A percentile compares a stretch with the other conserved stretches of the same genome.
Evolutionary conservation across 202 grass and related monocot genomes (phyloP).

Genomic region (Zizania palustris): DNA sequence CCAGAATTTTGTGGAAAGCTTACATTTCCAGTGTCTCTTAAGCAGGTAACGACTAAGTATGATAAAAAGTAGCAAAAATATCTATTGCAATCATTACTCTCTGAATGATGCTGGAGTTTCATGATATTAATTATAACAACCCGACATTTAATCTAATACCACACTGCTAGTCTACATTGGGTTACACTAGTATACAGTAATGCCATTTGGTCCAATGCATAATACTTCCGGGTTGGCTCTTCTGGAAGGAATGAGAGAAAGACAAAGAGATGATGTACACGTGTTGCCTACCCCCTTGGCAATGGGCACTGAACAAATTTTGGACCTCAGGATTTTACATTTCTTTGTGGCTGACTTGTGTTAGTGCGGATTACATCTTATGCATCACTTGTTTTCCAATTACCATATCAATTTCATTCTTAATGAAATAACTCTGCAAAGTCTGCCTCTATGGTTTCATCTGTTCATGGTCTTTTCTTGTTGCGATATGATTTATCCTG

Average conservation of each 20-base stretch:
- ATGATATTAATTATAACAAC: not conserved
- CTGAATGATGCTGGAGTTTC: not conserved
- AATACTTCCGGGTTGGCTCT: not conserved
- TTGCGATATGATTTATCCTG: conserved; percentile 15
- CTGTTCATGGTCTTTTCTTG: not conserved
- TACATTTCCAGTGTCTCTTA: conserved; percentile 91
- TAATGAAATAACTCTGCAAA: not conserved
- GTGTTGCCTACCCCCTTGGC: not conserved
- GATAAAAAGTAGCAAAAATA: not conserved
- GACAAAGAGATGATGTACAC: not conserved
- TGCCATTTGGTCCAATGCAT: not conserved
- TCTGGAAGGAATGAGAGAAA: not conserved
- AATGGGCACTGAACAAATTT: not conserved
- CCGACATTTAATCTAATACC: not conserved
- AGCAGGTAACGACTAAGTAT: conserved; percentile 64
- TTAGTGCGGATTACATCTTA: not conserved
- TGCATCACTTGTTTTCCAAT: not conserved
- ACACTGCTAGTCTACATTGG: not conserved
- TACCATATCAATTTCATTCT: not conserved
- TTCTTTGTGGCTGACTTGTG: not conserved
- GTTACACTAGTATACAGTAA: not conserved
- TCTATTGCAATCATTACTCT: not conserved
- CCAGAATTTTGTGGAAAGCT: conserved; percentile 84
- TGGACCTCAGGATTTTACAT: not conserved
- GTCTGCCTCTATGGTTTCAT: not conserved